Conservation (phyloP, 176 grass and related monocot genomes). For the Oryza nivara region DNA sequence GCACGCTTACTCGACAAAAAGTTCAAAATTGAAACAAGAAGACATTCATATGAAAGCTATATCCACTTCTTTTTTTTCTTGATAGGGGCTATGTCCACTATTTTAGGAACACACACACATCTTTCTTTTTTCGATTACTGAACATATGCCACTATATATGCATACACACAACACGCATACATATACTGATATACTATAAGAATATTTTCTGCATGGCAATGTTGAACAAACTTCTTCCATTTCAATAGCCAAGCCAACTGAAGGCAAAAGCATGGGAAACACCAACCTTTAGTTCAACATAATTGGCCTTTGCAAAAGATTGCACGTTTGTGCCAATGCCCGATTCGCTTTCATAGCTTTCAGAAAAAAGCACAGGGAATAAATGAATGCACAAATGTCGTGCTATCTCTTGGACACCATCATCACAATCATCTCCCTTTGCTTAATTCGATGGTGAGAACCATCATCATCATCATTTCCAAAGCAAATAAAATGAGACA, state of each 20-base stretch:
- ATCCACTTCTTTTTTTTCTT: too few species aligned
- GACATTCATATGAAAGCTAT: too few species aligned
- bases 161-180: too few species aligned
- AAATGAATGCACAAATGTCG: conserved; percentile 34
- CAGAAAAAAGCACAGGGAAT: conserved; percentile 34
- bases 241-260: neutral
- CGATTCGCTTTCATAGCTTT: conserved; percentile 45
- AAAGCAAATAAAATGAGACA: conserved; percentile 38
- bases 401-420: conserved; percentile 31
- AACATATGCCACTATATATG: too few species aligned
- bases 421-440: conserved; percentile 35
- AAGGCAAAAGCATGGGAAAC: conserved; percentile 11
- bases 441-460: conserved; percentile 25
- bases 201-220: neutral
- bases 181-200: too few species aligned
- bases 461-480: conserved; percentile 25
- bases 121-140: too few species aligned
- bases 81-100: too few species aligned
- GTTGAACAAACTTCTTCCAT: neutral
- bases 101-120: too few species aligned
- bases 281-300: neutral
- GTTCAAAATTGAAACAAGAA: too few species aligned
- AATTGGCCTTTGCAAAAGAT: conserved; percentile 36
- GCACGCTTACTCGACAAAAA: too few species aligned
- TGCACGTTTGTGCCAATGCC: conserved; percentile 20